Conservation (phyloP, 164 flowering plant species). For the Dillenia suffruticosa region DNA sequence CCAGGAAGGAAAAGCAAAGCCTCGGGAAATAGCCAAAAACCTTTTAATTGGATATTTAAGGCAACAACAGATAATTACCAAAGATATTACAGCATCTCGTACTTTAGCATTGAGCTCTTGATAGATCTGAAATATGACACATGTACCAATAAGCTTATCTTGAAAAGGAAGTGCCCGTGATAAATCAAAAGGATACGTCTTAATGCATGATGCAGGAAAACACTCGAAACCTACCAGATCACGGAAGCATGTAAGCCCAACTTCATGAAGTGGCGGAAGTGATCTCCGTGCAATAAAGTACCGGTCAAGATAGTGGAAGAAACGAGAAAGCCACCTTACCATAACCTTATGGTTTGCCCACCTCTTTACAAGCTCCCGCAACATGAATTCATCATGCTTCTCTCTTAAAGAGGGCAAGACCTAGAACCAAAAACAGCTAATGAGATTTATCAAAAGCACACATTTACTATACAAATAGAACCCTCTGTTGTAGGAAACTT, state of each 20-base stretch:
- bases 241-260: constrained; percentile 90
- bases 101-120: constrained; percentile 59
- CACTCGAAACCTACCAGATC: constrained; percentile 51
- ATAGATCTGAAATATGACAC: constrained; percentile 44
- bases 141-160: background rate
- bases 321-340: constrained; percentile 96
- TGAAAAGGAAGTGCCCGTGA: background rate
- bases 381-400: constrained; percentile 93
- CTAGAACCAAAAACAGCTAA: constrained; percentile 24
- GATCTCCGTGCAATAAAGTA: constrained; percentile 86
- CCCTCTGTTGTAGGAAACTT: too few relatives aligned
- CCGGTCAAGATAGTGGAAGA: constrained; percentile 88
- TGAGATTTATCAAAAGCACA: too few relatives aligned
- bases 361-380: constrained; percentile 91
- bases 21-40: too few relatives aligned
- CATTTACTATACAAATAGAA: too few relatives aligned
- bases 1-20: too few relatives aligned
- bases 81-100: constrained; percentile 62
- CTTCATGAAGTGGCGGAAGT: constrained; percentile 82
- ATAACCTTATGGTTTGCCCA: constrained; percentile 95
- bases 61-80: constrained; percentile 18
- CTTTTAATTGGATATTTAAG: too few relatives aligned
- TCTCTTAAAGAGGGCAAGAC: constrained; percentile 86
- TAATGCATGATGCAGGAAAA: background rate
- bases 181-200: background rate